A percentile compares a stretch with the other conserved stretches of the same genome.
These are phyloP conservation scores for Cladobotryum protrusum DNA, from an alignment of 2,329 filamentous ascomycete species.

Conservation along the genomic window DNA sequence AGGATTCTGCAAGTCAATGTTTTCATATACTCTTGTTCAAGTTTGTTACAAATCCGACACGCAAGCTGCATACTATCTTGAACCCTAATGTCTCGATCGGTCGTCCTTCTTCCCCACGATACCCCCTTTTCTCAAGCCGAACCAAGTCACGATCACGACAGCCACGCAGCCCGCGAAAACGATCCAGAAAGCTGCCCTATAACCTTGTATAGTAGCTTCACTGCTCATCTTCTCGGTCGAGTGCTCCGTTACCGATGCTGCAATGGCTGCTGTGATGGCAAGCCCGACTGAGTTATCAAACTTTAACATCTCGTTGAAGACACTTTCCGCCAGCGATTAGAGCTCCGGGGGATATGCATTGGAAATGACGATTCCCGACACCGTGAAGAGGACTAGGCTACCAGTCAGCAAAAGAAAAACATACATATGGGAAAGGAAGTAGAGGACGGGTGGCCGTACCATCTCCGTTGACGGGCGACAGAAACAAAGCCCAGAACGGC, in stretches of 20 bases:
- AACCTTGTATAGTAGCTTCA: constrained; percentile 42
- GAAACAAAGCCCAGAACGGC: constrained; percentile 37
- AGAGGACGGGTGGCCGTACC: constrained; percentile 19
- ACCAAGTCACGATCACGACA: constrained; percentile 26
- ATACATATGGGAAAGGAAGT: neutral
- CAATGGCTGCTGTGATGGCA: constrained; percentile 44
- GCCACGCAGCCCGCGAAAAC: constrained; percentile 38
- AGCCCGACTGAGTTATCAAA: constrained; percentile 50
- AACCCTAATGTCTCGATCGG: constrained; percentile 11
- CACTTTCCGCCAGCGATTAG: constrained; percentile 53
- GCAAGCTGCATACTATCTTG: too few species aligned
- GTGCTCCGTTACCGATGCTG: constrained; percentile 37
- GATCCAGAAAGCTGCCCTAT: constrained; percentile 47
- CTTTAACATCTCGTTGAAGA: constrained; percentile 54
- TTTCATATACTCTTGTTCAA: too few species aligned
- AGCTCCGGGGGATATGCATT: constrained; percentile 47
- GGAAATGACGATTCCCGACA: constrained; percentile 48
- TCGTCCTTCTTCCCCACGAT: constrained; percentile 43
- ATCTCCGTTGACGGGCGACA: constrained; percentile 39
- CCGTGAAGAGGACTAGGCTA: constrained; percentile 44
- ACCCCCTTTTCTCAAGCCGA: constrained; percentile 40
- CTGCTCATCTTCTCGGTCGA: constrained; percentile 18
- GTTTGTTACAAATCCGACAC: too few species aligned
- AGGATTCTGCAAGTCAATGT: too few species aligned
- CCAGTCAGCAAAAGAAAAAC: neutral